Evolutionary conservation across 805 yeast genomes (phyloP).

Genomic region (Saccharomycopsis fodiens): DNA sequence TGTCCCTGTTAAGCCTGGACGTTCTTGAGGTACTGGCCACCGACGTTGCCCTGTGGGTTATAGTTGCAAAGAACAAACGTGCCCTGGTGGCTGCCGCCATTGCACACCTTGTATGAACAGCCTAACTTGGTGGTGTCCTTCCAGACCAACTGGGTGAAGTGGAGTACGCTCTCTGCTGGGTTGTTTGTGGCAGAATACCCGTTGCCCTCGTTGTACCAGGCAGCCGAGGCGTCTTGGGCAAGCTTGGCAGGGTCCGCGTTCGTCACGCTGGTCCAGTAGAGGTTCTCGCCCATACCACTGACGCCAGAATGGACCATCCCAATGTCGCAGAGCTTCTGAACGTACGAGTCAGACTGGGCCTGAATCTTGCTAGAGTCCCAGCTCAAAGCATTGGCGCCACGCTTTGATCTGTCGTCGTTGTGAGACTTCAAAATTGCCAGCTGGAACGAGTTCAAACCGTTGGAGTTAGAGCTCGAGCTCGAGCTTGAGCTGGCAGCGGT

Average conservation of each 20-base stretch:
- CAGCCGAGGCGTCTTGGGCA: slow-evolving; percentile 37
- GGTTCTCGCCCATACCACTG: slow-evolving; percentile 62
- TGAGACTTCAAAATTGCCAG: slow-evolving; percentile 47
- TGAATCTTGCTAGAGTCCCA: slow-evolving; percentile 49
- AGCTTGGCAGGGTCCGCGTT: slow-evolving; percentile 23
- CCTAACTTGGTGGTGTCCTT: slow-evolving; percentile 54
- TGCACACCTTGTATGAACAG: slow-evolving; percentile 66
- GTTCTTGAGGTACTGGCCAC: slow-evolving; percentile 26
- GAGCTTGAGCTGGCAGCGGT: background rate
- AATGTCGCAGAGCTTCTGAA: slow-evolving; percentile 46
- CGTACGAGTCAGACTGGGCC: slow-evolving; percentile 47
- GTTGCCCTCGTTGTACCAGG: slow-evolving; percentile 66
- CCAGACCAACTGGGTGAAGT: slow-evolving; percentile 80
- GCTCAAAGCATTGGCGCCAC: slow-evolving; percentile 36
- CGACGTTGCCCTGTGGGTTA: slow-evolving; percentile 50
- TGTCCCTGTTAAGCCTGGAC: background rate
- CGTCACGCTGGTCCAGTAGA: slow-evolving; percentile 61
- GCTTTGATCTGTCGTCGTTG: slow-evolving; percentile 43
- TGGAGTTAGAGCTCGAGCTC: background rate
- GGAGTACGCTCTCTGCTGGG: slow-evolving; percentile 48
- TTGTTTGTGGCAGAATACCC: slow-evolving; percentile 45
- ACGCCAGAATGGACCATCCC: slow-evolving; percentile 59
- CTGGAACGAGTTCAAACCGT: slow-evolving; percentile 23
- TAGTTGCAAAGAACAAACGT: slow-evolving; percentile 56
- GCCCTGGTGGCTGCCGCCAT: slow-evolving; percentile 28